phyloP scores from a whole-genome alignment of 148 eudicot genomes.

The Spergularia marina region DNA sequence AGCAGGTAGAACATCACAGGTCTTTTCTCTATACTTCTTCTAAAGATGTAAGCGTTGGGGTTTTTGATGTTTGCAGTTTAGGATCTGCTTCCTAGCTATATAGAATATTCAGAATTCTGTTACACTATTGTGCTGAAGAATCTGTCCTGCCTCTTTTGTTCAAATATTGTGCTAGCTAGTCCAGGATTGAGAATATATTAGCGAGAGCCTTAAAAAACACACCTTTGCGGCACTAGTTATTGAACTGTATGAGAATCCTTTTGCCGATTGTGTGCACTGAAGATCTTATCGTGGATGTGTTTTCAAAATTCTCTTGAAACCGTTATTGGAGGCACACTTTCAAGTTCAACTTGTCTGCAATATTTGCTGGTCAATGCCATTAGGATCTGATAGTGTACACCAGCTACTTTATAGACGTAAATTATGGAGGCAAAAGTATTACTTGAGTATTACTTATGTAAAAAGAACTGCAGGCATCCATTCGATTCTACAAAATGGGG shows the following conservation, averaged over 20 bases:
- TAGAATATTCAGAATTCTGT: neutral
- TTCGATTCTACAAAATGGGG: constrained; percentile 99
- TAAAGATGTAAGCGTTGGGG: neutral
- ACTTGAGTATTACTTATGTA: constrained; percentile 6
- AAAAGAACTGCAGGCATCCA: constrained; percentile 72
- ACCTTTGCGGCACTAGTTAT: too few species aligned
- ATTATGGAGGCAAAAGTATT: neutral
- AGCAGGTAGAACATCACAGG: neutral
- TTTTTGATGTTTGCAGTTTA: neutral
- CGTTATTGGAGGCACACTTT: neutral
- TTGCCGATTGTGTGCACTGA: neutral
- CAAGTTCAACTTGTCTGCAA: neutral
- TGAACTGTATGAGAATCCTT: too few species aligned
- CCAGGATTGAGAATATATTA: too few species aligned
- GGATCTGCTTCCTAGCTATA: neutral
- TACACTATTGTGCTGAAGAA: too few species aligned
- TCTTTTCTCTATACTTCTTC: neutral
- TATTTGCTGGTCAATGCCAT: neutral
- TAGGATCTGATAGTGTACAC: neutral
- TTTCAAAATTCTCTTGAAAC: neutral
- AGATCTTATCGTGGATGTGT: neutral
- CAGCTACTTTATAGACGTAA: neutral
- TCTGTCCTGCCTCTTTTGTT: too few species aligned
- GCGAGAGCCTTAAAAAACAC: too few species aligned
- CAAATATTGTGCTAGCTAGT: too few species aligned